These are phyloP conservation scores for Yamadazyma sp. DNA, from an alignment of 805 yeast genomes.

Conservation along the genomic window DNA sequence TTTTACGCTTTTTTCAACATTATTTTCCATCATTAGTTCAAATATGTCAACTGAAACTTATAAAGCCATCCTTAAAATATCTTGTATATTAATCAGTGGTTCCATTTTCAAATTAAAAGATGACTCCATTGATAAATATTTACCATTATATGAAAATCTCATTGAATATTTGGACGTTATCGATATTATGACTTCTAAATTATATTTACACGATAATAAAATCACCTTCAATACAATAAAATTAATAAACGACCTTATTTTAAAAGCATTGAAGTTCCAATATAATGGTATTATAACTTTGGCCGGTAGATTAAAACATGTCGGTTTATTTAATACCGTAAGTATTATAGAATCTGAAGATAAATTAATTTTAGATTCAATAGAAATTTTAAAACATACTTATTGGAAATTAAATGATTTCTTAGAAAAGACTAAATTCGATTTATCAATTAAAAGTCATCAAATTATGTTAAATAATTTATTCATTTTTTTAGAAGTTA, in stretches of 20 bases:
- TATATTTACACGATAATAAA: conserved; percentile 43
- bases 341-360: conserved; percentile 40
- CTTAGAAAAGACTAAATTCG: conserved; percentile 32
- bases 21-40: conserved; percentile 39
- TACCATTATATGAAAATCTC: conserved; percentile 35
- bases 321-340: conserved; percentile 43
- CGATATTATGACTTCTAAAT: conserved; percentile 39
- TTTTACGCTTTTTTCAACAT: conserved; percentile 35
- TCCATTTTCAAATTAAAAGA: conserved; percentile 37
- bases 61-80: conserved; percentile 43
- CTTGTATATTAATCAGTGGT: conserved; percentile 41
- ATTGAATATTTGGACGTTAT: conserved; percentile 39
- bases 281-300: conserved; percentile 44
- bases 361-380: conserved; percentile 26
- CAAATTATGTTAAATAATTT: conserved; percentile 39
- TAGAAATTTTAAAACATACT: conserved; percentile 28
- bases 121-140: conserved; percentile 31
- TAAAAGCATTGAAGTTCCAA: conserved; percentile 39
- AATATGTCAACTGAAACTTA: conserved; percentile 45
- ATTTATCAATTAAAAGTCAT: conserved; percentile 37
- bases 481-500: conserved; percentile 35
- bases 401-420: conserved; percentile 35
- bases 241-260: conserved; percentile 43
- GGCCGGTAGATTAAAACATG: conserved; percentile 45
- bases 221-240: conserved; percentile 42